A percentile compares a stretch with the other conserved stretches of the same genome.
Evolutionary conservation across 495 filamentous ascomycete genomes (phyloP).

Genomic region (Glonium stellatum): DNA sequence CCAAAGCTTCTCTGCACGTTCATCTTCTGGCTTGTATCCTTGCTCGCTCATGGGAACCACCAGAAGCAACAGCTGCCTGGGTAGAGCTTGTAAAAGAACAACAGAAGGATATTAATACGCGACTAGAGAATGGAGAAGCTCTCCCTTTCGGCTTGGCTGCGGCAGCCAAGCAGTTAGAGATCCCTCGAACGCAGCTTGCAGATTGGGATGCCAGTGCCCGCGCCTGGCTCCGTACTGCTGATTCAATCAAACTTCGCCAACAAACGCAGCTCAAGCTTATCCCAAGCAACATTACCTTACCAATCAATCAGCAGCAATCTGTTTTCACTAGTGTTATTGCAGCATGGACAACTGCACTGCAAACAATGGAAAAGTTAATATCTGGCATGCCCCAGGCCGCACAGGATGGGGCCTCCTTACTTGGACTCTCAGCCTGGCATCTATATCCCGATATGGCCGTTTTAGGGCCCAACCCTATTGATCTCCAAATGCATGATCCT

Average conservation of each 20-base stretch:
- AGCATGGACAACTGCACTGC: neutral
- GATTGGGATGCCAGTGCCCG: neutral
- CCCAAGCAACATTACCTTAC: neutral
- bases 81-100: no score
- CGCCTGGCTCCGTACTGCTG: neutral
- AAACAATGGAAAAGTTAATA: neutral
- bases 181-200: neutral
- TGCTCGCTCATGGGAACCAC: no score
- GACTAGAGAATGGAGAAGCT: no score
- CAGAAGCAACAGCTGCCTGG: no score
- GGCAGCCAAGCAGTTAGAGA: no score
- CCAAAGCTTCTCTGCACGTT: no score
- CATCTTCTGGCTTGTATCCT: no score
- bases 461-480: no score
- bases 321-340: neutral
- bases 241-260: neutral
- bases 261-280: neutral
- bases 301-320: neutral
- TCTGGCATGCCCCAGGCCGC: neutral
- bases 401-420: neutral
- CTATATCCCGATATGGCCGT: slow-evolving; percentile 2
- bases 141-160: no score
- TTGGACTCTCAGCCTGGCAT: slow-evolving; percentile 21
- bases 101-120: no score
- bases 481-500: no score